Conservation (phyloP, 225 moss, liverwort and hornwort genomes). For the Lunularia cruciata region DNA sequence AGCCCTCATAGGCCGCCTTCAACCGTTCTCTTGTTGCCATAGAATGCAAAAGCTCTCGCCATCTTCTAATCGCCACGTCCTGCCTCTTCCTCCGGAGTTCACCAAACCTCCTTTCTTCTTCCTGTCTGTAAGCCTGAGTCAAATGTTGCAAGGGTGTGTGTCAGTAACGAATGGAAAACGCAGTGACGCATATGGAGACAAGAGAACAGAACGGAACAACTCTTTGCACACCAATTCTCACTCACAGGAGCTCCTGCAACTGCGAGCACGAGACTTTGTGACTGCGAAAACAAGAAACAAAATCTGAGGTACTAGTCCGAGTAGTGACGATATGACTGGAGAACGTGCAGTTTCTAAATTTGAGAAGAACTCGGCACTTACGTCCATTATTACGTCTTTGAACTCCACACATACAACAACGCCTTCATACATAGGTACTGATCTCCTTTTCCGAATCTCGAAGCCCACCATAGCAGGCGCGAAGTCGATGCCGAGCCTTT, state of each 20-base stretch:
- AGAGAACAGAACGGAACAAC: too few species aligned
- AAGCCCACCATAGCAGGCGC: slow-evolving; percentile 99
- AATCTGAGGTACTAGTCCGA: too few species aligned
- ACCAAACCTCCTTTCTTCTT: slow-evolving; percentile 37
- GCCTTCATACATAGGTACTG: slow-evolving; percentile 87
- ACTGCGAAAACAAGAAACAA: too few species aligned
- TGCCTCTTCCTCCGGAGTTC: slow-evolving; percentile 32
- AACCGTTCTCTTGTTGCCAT: slow-evolving; percentile 45
- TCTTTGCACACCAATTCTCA: too few species aligned
- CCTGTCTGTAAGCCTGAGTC: slow-evolving; percentile 27
- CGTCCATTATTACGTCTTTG: slow-evolving; percentile 79
- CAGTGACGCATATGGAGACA: too few species aligned
- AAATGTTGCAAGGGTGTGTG: slow-evolving; percentile 7
- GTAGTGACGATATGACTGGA: too few species aligned
- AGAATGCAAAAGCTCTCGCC: slow-evolving; percentile 42
- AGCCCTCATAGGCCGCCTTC: slow-evolving; percentile 35
- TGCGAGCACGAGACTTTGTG: too few species aligned
- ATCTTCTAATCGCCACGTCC: slow-evolving; percentile 38
- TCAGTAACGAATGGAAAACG: too few species aligned
- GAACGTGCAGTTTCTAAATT: too few species aligned
- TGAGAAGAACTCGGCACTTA: slow-evolving; percentile 41
- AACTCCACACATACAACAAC: slow-evolving; percentile 91
- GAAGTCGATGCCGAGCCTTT: slow-evolving; percentile 77
- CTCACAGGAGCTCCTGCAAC: too few species aligned
- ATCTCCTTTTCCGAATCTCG: slow-evolving; percentile 74